Evolutionary conservation across 2,329 filamentous ascomycete species (phyloP), one percentile per base, ranked within the genome.

Genomic region (Pseudopyrenochaeta lycopersici): DNA sequence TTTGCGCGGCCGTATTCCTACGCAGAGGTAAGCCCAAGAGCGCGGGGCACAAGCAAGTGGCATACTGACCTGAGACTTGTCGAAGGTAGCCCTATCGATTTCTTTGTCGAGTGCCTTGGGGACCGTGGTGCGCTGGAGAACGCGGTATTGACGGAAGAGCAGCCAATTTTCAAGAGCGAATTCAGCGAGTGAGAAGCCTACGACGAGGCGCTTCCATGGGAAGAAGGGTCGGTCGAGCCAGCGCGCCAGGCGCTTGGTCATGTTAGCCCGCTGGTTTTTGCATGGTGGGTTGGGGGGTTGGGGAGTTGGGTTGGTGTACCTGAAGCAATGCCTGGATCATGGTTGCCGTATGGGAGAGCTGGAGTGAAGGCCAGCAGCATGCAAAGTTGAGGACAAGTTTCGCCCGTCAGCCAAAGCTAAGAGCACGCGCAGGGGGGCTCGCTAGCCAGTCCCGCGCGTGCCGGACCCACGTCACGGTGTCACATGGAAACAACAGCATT

Each of bases 171-270:
- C 95, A 72, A 99, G 88, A 49, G 92, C 80, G 76, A 91, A 98
- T 75, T 99, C 92, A 57, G 90, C 92, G 68, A 98, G 76, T 27
- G 92, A 96, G 81, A 99, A 99, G 70, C 92, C 91, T 67, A 98
- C 85, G 70, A 99, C 93, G 68, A 99, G 87, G 76, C 88, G 90
- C 86, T 97, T 99, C 95, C 95, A 99, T 49, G 95, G 94, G 81
- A 98, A 97, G 72, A 91, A 83, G 53, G 94, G 93, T 72, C 91
- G 88, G 82, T 99, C 95, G 70, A 98, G 89, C 77, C 90, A 88
- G 77, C 86, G 87, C 73, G 92, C 91, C 66, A 98, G 88, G 81
- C 85, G 81, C 82, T 86, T 39, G 20, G 14, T 7, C 17, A 2
- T 42, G 48, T 73, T 49, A 70, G 59, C 47, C 20, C 4, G 4